These are phyloP conservation scores for Abrus pulchellus DNA, from an alignment of 306 rosid genomes.

Conservation along the genomic window DNA sequence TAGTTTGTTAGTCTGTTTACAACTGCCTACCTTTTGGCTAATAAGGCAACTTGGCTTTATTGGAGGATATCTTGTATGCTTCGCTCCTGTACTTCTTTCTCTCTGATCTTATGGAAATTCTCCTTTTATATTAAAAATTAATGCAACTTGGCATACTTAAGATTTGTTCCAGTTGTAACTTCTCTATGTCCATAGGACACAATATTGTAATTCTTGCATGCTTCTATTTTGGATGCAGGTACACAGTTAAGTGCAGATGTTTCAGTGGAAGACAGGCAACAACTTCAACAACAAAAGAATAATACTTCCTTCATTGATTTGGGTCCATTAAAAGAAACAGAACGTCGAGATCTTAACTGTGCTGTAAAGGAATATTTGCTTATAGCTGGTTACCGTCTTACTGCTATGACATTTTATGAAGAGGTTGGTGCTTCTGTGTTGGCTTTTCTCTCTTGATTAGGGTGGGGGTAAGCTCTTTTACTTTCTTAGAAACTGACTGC, in stretches of 20 bases:
- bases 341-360: conserved; percentile 89
- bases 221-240: conserved; percentile 50
- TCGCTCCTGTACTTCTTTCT: conserved; percentile 33
- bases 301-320: conserved; percentile 67
- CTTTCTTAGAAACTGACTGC: background rate
- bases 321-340: conserved; percentile 86
- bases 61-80: conserved; percentile 16
- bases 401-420: conserved; percentile 98
- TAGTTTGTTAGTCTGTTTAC: conserved; percentile 12
- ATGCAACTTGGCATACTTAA: conserved; percentile 30
- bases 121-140: conserved; percentile 14
- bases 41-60: conserved; percentile 31
- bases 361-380: conserved; percentile 97
- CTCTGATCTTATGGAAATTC: conserved; percentile 17
- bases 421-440: conserved; percentile 67
- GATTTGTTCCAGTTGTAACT: conserved; percentile 10
- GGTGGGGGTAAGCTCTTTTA: background rate
- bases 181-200: background rate
- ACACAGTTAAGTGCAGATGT: conserved; percentile 58
- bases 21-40: conserved; percentile 13
- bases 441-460: background rate
- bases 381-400: conserved; percentile 91
- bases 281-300: conserved; percentile 61
- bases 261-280: conserved; percentile 58
- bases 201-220: conserved; percentile 27